Conservation (phyloP, 139 green algal species). For the Deuterostichococcus epilithicus region DNA sequence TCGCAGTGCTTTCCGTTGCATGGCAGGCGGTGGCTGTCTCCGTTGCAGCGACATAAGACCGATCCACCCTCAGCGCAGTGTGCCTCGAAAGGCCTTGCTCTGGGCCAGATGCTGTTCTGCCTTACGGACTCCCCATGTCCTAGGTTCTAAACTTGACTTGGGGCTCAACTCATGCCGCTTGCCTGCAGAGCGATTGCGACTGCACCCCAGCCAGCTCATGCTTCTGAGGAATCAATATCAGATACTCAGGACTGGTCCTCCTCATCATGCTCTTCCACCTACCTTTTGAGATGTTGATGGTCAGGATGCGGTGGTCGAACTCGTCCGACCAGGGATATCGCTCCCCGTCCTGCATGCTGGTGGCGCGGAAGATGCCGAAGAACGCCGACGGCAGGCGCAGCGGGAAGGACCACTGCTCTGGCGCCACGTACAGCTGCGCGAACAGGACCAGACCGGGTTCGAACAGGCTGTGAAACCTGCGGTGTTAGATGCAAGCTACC, state of each 20-base stretch:
- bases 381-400: conserved; percentile 73
- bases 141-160: neutral
- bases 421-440: neutral
- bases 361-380: conserved; percentile 77
- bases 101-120: no score
- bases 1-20: neutral
- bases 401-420: conserved; percentile 75
- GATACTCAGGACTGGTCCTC: neutral
- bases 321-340: conserved; percentile 68
- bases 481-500: neutral
- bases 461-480: neutral
- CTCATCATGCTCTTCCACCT: conserved; percentile 51
- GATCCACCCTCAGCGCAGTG: neutral
- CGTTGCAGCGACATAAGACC: neutral
- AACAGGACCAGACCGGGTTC: neutral
- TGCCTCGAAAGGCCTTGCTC: no score
- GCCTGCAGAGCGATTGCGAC: neutral
- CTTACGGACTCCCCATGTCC: neutral
- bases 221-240: neutral
- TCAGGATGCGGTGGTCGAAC: conserved; percentile 40
- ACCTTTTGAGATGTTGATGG: no score
- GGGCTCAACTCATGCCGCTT: neutral
- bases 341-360: conserved; percentile 27
- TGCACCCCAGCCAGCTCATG: neutral
- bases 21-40: no score